Base-by-base conservation (phyloP, 768 basidiomycete genomes). In the Tephrocybe sp. region DNA sequence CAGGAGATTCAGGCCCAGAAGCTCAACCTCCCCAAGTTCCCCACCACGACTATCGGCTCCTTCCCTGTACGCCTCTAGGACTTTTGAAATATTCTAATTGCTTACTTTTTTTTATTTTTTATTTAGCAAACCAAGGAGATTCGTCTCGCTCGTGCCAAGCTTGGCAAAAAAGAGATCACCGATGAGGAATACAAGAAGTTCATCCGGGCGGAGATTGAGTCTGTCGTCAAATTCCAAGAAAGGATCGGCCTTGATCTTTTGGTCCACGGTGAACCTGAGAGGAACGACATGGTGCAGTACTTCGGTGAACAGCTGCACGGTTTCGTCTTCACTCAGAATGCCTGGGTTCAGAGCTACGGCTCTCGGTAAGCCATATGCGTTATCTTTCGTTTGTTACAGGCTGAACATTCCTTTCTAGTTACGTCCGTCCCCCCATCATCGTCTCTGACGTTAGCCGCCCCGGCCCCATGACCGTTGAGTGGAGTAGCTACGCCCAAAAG, bases 261-360 rank as follows among this genome's bases (percentile, higher is more conserved):
- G 62, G 97, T 99, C 55, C 97, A 99, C 72, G 97, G 97, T 65
- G 97, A 99, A 72, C 90, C 96, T 48, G 96, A 99, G 78, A 85
- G 96, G 64, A 98, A 98, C 70, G 96, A 98, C 81, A 98, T 98
- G 96, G 95, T 97, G 56, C 95, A 98, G 76, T 99, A 99, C 84
- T 99, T 98, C 61, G 97, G 97, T 59, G 97, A 99, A 72, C 89
- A 85, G 67, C 79, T 99, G 57, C 75, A 82, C 45, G 97, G 97
- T 59, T 98, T 99, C 67, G 91, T 90, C 70, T 99, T 99, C 77
- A 98, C 97, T 56, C 92, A 96, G 74, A 93, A 97, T 60, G 97
- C 83, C 45, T 99, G 97, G 97, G 97, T 99, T 33, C 97, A 99
- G 77, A 94, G 92, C 70, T 99, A 99, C 73, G 97, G 97, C 54